Base-by-base conservation (phyloP, 805 yeast species). In the Ogataea polymorpha region DNA sequence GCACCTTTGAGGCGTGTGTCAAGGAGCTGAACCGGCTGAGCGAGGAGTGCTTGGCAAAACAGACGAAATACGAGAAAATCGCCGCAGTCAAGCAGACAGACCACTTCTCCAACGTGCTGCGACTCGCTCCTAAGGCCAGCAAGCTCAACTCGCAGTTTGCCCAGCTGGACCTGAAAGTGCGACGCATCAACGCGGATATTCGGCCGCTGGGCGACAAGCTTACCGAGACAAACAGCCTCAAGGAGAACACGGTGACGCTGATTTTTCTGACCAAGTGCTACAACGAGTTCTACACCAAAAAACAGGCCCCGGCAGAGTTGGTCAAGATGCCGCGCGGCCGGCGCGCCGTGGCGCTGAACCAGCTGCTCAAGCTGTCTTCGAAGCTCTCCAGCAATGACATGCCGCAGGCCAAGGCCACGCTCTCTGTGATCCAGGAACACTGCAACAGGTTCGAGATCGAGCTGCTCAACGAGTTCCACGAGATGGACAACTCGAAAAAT, bases 1-100 rank as follows among this genome's bases (percentile, higher is more conserved):
- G 96, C 51, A 87, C 96, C 0, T 90, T 93, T 61, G 97, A 91
- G 58, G 79, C 90, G 1, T 86, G 93, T 2, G 67, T 89, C 32
- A 72, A 79, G 33, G 91, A 87, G 54, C 67, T 91, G 49, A 76
- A 79, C 53, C 70, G 70, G 36, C 63, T 93, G 31, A 72, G 72
- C 33, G 74, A 71, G 1, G 82, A 82, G 32, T 77, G 89, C 3
- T 58, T 63, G 4, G 58, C 61, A 12, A 72, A 71, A 39, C 81
- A 79, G 47, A 64, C 64, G 4, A 63, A 65, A n/a, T 68, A 80
- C 16, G 82, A 75, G 35, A 65, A 64, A 14, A 79, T 77, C 14
- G 87, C 83, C 1, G 72, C 75, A 3, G 67, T 71, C 16, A 75
- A 72, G 46, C 93, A 87, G 59, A 58, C 80, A 36, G 71, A 71